Conservation (phyloP, 202 grass and related monocot genomes). For the Panicum hallii region DNA sequence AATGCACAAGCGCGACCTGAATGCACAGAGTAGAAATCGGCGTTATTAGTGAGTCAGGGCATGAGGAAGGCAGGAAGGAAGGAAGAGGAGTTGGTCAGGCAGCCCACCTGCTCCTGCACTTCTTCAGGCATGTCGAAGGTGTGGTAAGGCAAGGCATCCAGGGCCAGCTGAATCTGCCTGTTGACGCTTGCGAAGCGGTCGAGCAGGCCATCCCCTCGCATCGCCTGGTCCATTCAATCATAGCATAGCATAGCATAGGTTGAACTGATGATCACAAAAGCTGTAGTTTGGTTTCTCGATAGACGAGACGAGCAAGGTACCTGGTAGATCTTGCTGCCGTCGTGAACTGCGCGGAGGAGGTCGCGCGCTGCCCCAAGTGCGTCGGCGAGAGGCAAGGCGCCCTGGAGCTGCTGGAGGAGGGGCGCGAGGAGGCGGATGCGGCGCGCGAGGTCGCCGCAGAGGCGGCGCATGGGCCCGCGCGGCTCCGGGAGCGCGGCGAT, state of each 20-base stretch:
- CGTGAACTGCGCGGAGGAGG: constrained; percentile 63
- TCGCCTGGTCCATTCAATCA: constrained; percentile 45
- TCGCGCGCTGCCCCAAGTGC: constrained; percentile 64
- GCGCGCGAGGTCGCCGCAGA: constrained; percentile 74
- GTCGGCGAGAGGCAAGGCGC: constrained; percentile 48
- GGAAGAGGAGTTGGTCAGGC: background rate
- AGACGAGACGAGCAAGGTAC: background rate
- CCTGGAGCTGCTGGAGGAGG: constrained; percentile 69
- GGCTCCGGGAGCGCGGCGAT: constrained; percentile 80
- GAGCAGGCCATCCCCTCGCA: constrained; percentile 57
- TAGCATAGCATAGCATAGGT: background rate
- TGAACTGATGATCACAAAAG: too few species aligned
- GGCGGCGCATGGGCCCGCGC: constrained; percentile 72
- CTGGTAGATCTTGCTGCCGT: constrained; percentile 93
- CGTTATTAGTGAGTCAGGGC: too few species aligned
- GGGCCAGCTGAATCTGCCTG: constrained; percentile 60
- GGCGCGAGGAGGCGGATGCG: constrained; percentile 88
- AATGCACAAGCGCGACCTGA: constrained; percentile 83
- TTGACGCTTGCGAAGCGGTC: constrained; percentile 62
- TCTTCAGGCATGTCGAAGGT: constrained; percentile 78
- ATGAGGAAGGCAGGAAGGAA: background rate
- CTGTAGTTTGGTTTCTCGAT: background rate
- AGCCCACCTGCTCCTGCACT: constrained; percentile 76
- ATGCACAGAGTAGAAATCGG: too few species aligned
- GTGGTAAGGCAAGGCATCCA: constrained; percentile 62